Percentiles rank a stretch among this genome's conserved stretches.
Evolutionary conservation across 2,329 filamentous ascomycete species (phyloP).

Genomic region (Exophiala phaeomuriformis): DNA sequence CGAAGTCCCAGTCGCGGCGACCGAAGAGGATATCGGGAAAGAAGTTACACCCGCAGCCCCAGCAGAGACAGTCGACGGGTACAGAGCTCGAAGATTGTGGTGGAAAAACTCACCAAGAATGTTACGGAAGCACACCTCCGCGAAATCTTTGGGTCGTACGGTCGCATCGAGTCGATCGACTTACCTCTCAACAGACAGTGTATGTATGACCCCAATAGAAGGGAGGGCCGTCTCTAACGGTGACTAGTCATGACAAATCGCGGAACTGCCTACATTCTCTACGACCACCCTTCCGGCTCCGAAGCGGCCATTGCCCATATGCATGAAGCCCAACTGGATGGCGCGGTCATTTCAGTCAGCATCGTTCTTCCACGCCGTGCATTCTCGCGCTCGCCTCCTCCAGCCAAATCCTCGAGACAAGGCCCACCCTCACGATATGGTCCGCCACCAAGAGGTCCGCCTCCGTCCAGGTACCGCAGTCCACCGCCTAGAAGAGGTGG

Average conservation of each 20-base stretch:
- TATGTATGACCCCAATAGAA: conserved; percentile 39
- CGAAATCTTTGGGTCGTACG: conserved; percentile 89
- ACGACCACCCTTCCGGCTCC: conserved; percentile 66
- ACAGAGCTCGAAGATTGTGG: conserved; percentile 64
- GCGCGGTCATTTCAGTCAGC: conserved; percentile 72
- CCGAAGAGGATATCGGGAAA: conserved; percentile 33
- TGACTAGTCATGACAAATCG: conserved; percentile 73
- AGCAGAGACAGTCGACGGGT: conserved; percentile 27
- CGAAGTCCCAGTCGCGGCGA: conserved; percentile 37
- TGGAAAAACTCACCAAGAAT: conserved; percentile 93
- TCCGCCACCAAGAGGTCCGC: conserved; percentile 25
- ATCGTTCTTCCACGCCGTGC: conserved; percentile 79
- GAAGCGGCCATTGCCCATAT: conserved; percentile 89
- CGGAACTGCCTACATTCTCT: conserved; percentile 89
- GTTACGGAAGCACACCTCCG: conserved; percentile 79
- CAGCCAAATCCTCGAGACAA: conserved; percentile 53
- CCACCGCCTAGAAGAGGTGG: conserved; percentile 33
- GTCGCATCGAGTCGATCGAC: conserved; percentile 76
- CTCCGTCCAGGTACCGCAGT: conserved; percentile 31
- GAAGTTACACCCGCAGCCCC: conserved; percentile 34
- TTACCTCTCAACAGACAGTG: conserved; percentile 82
- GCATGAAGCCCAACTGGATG: conserved; percentile 95
- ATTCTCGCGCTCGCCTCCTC: conserved; percentile 71
- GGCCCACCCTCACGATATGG: conserved; percentile 35
- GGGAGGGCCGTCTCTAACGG: conserved; percentile 8